Evolutionary conservation across 1,284 basidiomycete genomes (phyloP).

Genomic region (Heterobasidion annosum): DNA sequence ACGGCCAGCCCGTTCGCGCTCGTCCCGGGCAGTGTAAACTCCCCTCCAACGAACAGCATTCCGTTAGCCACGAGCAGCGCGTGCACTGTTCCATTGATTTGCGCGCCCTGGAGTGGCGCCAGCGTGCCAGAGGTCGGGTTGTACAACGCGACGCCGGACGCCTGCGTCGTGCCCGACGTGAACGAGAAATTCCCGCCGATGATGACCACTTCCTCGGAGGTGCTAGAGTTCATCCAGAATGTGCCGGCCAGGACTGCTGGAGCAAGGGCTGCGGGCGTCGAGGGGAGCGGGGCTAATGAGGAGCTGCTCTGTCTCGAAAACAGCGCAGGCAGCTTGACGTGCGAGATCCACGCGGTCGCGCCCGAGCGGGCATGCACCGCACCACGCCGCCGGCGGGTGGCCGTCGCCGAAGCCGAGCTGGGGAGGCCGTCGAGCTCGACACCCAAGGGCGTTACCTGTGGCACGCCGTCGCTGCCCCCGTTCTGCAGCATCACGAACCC

Average conservation of each 20-base stretch:
- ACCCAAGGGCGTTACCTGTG: slow-evolving; percentile 49
- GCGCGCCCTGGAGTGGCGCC: slow-evolving; percentile 50
- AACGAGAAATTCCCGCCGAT: slow-evolving; percentile 90
- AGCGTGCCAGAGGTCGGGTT: slow-evolving; percentile 42
- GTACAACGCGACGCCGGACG: slow-evolving; percentile 68
- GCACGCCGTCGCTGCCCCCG: slow-evolving; percentile 35
- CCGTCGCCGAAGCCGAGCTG: slow-evolving; percentile 16
- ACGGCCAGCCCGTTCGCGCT: slow-evolving; percentile 61
- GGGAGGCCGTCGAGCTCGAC: slow-evolving; percentile 36
- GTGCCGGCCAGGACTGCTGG: slow-evolving; percentile 81
- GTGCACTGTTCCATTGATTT: slow-evolving; percentile 65
- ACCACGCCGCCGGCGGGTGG: slow-evolving; percentile 26
- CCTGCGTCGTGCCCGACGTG: slow-evolving; percentile 28
- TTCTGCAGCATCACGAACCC: slow-evolving; percentile 69
- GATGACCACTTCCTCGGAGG: slow-evolving; percentile 59
- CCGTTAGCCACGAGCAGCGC: slow-evolving; percentile 59
- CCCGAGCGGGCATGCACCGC: slow-evolving; percentile 17
- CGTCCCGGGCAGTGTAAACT: slow-evolving; percentile 53
- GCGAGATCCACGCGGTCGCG: slow-evolving; percentile 40
- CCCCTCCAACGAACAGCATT: slow-evolving; percentile 73
- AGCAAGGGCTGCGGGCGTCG: slow-evolving; percentile 45
- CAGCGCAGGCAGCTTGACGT: slow-evolving; percentile 33
- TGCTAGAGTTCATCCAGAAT: slow-evolving; percentile 83
- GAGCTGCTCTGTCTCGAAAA: slow-evolving; percentile 40
- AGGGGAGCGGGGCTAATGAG: slow-evolving; percentile 40